These are phyloP conservation scores for Pythium monospermum DNA, from an alignment of 352 stramenopile species.

Conservation along the genomic window DNA sequence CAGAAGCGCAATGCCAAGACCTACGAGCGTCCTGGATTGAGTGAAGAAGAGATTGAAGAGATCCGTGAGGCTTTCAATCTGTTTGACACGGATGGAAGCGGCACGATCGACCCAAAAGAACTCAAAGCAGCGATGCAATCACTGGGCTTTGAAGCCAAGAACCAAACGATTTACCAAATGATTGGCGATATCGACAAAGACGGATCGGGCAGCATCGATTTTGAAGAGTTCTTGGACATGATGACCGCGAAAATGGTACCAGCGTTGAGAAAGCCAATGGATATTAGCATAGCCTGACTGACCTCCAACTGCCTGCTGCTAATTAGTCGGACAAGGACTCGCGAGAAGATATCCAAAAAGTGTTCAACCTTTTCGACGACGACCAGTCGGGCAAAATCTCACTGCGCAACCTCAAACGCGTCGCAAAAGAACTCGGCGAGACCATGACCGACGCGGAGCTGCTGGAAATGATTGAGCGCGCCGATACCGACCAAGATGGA, in stretches of 20 bases:
- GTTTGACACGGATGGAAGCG: conserved; percentile 96
- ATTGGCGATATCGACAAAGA: conserved; percentile 97
- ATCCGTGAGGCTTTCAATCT: conserved; percentile 97
- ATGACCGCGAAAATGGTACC: conserved; percentile 93
- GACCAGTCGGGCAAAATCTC: conserved; percentile 97
- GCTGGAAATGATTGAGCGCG: conserved; percentile 98
- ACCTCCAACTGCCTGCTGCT: no score
- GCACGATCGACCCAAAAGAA: conserved; percentile 97
- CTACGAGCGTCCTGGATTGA: conserved; percentile 86
- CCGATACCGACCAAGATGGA: conserved; percentile 93
- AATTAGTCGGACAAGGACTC: conserved; percentile 93
- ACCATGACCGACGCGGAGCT: conserved; percentile 99
- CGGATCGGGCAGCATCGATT: conserved; percentile 94
- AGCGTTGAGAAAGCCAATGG: no score
- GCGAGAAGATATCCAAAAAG: conserved; percentile 94
- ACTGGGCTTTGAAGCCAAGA: conserved; percentile 96
- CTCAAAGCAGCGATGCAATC: conserved; percentile 96
- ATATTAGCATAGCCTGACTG: no score
- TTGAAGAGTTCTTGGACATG: conserved; percentile 97
- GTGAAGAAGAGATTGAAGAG: conserved; percentile 94
- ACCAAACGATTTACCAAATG: conserved; percentile 98
- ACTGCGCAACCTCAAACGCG: conserved; percentile 95
- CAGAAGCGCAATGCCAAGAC: conserved; percentile 87
- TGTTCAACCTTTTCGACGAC: conserved; percentile 98
- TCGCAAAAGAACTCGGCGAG: conserved; percentile 98